A percentile compares a stretch with the other conserved stretches of the same genome.
Conservation (phyloP, 139 green algal species). For the Closterium sp. region DNA sequence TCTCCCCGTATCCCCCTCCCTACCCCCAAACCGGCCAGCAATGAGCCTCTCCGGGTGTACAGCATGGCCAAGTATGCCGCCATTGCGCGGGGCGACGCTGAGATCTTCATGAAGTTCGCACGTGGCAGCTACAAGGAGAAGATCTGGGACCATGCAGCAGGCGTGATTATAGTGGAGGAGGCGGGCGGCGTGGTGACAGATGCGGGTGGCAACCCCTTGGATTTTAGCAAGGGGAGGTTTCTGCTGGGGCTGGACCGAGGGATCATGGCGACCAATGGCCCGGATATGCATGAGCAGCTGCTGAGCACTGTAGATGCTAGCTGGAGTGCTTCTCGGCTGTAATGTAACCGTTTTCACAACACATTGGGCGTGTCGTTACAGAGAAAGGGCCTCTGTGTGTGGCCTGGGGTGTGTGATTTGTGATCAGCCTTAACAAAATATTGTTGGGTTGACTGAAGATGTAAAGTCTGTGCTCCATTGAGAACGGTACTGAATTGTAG, state of each 20-base stretch:
- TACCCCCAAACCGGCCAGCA: neutral
- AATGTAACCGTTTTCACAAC: constrained; percentile 17
- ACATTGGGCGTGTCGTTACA: too few relatives aligned
- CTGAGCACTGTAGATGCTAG: constrained; percentile 41
- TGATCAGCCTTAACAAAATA: too few relatives aligned
- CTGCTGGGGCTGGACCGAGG: constrained; percentile 52
- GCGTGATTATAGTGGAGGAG: constrained; percentile 60
- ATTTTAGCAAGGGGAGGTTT: constrained; percentile 53
- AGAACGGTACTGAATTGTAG: too few relatives aligned
- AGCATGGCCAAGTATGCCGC: constrained; percentile 61
- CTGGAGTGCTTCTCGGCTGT: constrained; percentile 44
- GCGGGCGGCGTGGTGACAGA: constrained; percentile 57
- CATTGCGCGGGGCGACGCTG: constrained; percentile 54
- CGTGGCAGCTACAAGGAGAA: constrained; percentile 56
- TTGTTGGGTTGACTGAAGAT: too few relatives aligned
- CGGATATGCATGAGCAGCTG: constrained; percentile 48
- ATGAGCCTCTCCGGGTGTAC: constrained; percentile 47
- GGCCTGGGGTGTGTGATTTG: too few relatives aligned
- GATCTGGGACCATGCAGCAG: constrained; percentile 62
- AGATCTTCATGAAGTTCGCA: constrained; percentile 64
- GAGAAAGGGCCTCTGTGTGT: too few relatives aligned
- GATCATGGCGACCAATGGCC: constrained; percentile 50
- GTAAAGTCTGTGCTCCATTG: too few relatives aligned
- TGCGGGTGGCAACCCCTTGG: constrained; percentile 51
- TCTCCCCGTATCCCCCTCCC: neutral